These are phyloP conservation scores for Hypoxylon sp. DNA, from an alignment of 2,329 filamentous ascomycete genomes.

Conservation along the genomic window DNA sequence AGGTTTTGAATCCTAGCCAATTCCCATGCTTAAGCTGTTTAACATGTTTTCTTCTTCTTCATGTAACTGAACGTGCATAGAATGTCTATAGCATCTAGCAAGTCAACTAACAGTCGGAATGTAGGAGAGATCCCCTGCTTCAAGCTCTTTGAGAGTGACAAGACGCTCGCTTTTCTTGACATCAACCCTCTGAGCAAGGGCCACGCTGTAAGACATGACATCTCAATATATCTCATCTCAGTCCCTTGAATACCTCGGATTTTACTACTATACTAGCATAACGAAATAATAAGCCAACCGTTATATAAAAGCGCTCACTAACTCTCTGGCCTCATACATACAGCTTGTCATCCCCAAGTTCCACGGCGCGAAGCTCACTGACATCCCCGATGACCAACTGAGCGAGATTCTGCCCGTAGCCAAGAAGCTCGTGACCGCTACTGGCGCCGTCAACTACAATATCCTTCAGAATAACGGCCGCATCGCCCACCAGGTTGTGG, in stretches of 20 bases:
- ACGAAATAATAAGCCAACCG: no score
- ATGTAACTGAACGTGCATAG: not conserved
- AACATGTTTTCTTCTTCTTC: not conserved
- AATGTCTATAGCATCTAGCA: not conserved
- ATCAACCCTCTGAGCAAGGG: conserved; percentile 91
- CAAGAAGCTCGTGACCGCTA: conserved; percentile 87
- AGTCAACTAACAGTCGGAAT: conserved; percentile 30
- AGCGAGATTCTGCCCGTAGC: conserved; percentile 86
- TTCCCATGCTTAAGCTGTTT: no score
- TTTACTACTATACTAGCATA: no score
- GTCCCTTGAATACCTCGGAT: no score
- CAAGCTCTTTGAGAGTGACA: conserved; percentile 96
- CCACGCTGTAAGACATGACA: conserved; percentile 78
- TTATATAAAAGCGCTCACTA: not conserved
- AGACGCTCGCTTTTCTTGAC: conserved; percentile 95
- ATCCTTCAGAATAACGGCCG: conserved; percentile 96
- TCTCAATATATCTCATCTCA: not conserved
- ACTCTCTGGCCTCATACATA: not conserved
- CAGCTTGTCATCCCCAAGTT: conserved; percentile 97
- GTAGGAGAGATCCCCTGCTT: conserved; percentile 94
- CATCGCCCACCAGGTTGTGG: conserved; percentile 91
- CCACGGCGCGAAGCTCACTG: conserved; percentile 91
- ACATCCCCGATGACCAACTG: conserved; percentile 92
- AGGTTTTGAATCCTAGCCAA: not conserved
- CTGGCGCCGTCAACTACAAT: conserved; percentile 87